These are phyloP conservation scores for Calonectria honghensis DNA, from an alignment of 2,329 filamentous ascomycete species.

Conservation along the genomic window DNA sequence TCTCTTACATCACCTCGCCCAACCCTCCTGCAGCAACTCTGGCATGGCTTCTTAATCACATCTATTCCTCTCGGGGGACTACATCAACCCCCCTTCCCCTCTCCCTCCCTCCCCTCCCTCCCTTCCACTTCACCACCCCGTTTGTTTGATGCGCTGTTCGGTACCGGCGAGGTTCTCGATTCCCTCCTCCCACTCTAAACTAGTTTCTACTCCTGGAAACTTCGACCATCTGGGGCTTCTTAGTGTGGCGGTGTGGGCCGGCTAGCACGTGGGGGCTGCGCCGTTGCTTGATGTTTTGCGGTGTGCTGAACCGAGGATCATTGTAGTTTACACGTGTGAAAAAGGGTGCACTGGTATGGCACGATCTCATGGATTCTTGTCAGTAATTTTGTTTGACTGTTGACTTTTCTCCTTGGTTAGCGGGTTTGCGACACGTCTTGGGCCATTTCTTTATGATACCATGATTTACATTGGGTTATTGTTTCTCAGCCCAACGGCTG, in stretches of 20 bases:
- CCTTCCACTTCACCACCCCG: not conserved
- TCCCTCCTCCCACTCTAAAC: not conserved
- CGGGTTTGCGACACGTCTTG: slow-evolving; percentile 2
- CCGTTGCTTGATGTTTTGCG: slow-evolving; percentile 4
- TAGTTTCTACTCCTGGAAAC: slow-evolving; percentile 18
- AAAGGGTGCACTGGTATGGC: not conserved
- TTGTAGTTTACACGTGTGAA: slow-evolving; percentile 19
- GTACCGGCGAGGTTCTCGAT: not conserved
- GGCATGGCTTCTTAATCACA: not conserved
- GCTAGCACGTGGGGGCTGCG: slow-evolving; percentile 5
- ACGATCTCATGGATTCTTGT: not conserved
- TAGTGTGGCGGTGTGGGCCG: slow-evolving; percentile 11
- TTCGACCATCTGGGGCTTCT: slow-evolving; percentile 4
- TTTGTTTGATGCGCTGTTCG: not conserved
- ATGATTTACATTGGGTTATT: slow-evolving; percentile 1
- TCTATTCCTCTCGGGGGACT: not conserved
- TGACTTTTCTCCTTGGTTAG: not conserved
- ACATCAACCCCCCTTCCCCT: too few relatives aligned
- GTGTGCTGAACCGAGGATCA: slow-evolving; percentile 1
- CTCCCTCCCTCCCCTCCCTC: too few relatives aligned
- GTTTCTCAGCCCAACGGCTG: not conserved
- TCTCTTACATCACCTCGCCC: not conserved
- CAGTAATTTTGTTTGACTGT: not conserved
- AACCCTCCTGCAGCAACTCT: not conserved
- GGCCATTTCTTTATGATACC: slow-evolving; percentile 31